A percentile compares a stretch with the other conserved stretches of the same genome.
Evolutionary conservation across 2,329 filamentous ascomycete genomes (phyloP).

Genomic region (Monilinia laxa): DNA sequence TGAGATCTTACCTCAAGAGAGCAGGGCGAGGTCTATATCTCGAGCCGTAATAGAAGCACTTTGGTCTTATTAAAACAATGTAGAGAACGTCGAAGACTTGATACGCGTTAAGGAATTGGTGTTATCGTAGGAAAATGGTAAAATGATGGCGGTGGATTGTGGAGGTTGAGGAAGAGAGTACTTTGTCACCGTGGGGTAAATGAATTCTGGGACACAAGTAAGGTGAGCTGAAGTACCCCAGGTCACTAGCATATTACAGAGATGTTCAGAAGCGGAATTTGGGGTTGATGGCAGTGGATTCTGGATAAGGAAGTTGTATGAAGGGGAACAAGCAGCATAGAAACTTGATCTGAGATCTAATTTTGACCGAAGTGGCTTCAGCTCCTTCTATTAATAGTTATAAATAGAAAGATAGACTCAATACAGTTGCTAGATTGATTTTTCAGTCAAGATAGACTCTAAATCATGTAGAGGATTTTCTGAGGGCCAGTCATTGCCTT

Average conservation of each 20-base stretch:
- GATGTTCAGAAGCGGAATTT: not conserved
- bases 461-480: not conserved
- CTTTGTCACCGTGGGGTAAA: not conserved
- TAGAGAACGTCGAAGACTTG: not conserved
- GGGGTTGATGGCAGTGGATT: not conserved
- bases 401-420: not conserved
- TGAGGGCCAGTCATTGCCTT: not conserved
- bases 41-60: not conserved
- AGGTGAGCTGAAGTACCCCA: not conserved
- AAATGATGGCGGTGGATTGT: not conserved
- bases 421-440: not conserved
- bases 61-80: not conserved
- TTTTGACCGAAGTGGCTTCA: not conserved
- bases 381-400: not conserved
- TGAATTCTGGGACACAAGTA: not conserved
- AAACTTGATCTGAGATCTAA: not conserved
- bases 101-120: not conserved
- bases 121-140: not conserved
- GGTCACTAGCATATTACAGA: not conserved
- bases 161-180: not conserved
- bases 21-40: not conserved
- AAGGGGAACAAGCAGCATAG: not conserved
- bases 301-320: not conserved
- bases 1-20: conserved; percentile 15
- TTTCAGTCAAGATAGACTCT: not conserved